Conservation (phyloP, 495 filamentous ascomycete species). For the Beverwykella pulmonaria region DNA sequence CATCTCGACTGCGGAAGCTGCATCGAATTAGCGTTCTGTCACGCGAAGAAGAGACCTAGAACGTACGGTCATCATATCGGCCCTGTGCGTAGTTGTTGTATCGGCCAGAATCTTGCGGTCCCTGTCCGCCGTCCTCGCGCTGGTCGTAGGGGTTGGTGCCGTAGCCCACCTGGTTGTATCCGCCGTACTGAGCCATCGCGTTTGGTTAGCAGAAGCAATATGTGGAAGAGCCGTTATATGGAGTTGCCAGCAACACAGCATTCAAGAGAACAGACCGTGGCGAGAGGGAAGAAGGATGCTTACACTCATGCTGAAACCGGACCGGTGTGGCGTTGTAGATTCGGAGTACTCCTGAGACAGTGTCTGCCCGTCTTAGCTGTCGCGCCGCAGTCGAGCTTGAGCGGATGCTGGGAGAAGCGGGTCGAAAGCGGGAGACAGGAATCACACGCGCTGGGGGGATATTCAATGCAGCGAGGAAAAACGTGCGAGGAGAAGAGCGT, state of each 20-base stretch:
- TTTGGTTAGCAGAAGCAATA: constrained; percentile 22
- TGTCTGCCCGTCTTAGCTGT: constrained; percentile 2
- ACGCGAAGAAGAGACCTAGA: not conserved
- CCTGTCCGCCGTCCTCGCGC: constrained; percentile 41
- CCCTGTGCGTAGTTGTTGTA: constrained; percentile 39
- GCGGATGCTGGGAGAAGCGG: not conserved
- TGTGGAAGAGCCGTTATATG: constrained; percentile 3
- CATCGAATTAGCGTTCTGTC: not conserved
- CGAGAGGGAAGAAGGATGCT: constrained; percentile 10
- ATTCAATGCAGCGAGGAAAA: constrained; percentile 22
- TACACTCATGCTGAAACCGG: constrained; percentile 42
- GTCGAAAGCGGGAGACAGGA: not conserved
- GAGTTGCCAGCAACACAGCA: not conserved
- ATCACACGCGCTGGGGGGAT: not conserved
- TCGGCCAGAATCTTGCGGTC: constrained; percentile 39
- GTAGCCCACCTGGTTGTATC: constrained; percentile 51
- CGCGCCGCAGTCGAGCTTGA: not conserved
- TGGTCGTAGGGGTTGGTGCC: constrained; percentile 67
- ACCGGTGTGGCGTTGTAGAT: constrained; percentile 32
- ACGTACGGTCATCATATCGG: constrained; percentile 37
- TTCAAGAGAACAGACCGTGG: not conserved
- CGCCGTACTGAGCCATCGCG: constrained; percentile 42
- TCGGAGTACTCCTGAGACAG: constrained; percentile 37
- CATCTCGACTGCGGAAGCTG: constrained; percentile 47
- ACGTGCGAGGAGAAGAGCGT: not conserved